These are phyloP conservation scores for Plenodomus lindquistii DNA, from an alignment of 2,329 filamentous ascomycete genomes.

Conservation along the genomic window DNA sequence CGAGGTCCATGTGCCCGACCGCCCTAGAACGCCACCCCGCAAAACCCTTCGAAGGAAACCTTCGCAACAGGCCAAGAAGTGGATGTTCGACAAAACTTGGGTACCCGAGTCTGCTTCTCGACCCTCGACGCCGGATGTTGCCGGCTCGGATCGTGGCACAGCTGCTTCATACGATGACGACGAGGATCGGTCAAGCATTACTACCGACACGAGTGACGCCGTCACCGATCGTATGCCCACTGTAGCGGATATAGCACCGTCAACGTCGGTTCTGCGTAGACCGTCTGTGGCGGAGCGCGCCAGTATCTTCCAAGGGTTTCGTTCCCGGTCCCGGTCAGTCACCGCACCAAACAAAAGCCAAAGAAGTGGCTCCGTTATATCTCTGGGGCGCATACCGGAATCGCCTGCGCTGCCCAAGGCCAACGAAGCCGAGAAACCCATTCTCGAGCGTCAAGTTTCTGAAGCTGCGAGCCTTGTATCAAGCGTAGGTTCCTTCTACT, in stretches of 20 bases:
- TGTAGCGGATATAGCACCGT: slow-evolving; percentile 1
- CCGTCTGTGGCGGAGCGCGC: slow-evolving; percentile 38
- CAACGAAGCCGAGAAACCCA: slow-evolving; percentile 8
- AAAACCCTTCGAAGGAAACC: slow-evolving; percentile 61
- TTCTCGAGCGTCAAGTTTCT: slow-evolving; percentile 26
- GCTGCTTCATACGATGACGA: slow-evolving; percentile 41
- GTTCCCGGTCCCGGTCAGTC: slow-evolving; percentile 24
- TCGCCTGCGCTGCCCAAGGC: slow-evolving; percentile 12
- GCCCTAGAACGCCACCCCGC: slow-evolving; percentile 62
- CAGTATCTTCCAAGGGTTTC: slow-evolving; percentile 34
- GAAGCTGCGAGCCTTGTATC: slow-evolving; percentile 41
- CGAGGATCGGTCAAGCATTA: slow-evolving; percentile 40
- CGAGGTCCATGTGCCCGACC: slow-evolving; percentile 71
- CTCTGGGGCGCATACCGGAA: slow-evolving; percentile 26
- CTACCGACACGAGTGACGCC: slow-evolving; percentile 35
- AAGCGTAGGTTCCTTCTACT: slow-evolving; percentile 45
- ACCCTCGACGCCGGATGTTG: slow-evolving; percentile 33
- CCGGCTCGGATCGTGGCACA: slow-evolving; percentile 35
- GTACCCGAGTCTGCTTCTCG: slow-evolving; percentile 48
- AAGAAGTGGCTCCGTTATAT: slow-evolving; percentile 15
- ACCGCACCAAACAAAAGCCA: slow-evolving; percentile 25
- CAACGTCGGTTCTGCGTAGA: slow-evolving; percentile 14
- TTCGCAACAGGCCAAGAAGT: slow-evolving; percentile 53
- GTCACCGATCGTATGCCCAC: slow-evolving; percentile 26
- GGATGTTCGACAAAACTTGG: slow-evolving; percentile 54